phyloP scores from a whole-genome alignment of 305 asterid species.

The Fraxinus baroniana region DNA sequence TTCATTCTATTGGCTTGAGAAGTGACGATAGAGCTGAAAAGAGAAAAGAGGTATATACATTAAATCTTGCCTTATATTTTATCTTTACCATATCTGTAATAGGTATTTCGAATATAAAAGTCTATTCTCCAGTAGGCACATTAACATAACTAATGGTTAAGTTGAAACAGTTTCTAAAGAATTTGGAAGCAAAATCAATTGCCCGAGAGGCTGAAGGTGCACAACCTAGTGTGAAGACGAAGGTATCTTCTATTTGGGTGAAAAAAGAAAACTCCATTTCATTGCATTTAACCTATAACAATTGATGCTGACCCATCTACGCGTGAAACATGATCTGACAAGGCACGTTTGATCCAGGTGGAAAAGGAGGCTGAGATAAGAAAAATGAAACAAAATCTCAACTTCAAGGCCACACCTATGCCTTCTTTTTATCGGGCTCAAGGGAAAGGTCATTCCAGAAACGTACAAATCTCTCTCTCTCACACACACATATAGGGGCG shows the following conservation, averaged over 20 bases:
- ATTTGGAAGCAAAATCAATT: conserved; percentile 58
- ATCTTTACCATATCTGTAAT: conserved; percentile 11
- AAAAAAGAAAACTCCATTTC: background rate
- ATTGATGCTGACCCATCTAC: conserved; percentile 3
- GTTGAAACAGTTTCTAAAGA: conserved; percentile 43
- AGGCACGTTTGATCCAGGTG: conserved; percentile 37
- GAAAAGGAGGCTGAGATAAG: conserved; percentile 40
- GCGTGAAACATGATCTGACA: conserved; percentile 15
- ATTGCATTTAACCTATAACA: background rate
- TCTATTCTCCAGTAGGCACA: background rate
- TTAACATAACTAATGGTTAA: conserved; percentile 1
- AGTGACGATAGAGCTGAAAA: conserved; percentile 53
- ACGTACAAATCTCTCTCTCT: conserved; percentile 31
- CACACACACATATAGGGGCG: background rate
- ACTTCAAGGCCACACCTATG: conserved; percentile 43
- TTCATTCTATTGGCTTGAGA: conserved; percentile 41
- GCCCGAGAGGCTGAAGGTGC: conserved; percentile 54
- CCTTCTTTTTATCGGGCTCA: conserved; percentile 38
- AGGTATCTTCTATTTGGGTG: conserved; percentile 36
- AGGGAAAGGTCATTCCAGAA: conserved; percentile 27
- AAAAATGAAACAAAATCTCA: conserved; percentile 40
- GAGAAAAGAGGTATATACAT: conserved; percentile 52
- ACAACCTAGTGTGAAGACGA: conserved; percentile 42
- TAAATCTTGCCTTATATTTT: conserved; percentile 11
- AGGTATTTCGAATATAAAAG: background rate